Percentiles rank a stretch among this genome's conserved stretches.
These are phyloP conservation scores for Yamadazyma kanchanaburiensis DNA, from an alignment of 1,139 yeast genomes.

Conservation along the genomic window DNA sequence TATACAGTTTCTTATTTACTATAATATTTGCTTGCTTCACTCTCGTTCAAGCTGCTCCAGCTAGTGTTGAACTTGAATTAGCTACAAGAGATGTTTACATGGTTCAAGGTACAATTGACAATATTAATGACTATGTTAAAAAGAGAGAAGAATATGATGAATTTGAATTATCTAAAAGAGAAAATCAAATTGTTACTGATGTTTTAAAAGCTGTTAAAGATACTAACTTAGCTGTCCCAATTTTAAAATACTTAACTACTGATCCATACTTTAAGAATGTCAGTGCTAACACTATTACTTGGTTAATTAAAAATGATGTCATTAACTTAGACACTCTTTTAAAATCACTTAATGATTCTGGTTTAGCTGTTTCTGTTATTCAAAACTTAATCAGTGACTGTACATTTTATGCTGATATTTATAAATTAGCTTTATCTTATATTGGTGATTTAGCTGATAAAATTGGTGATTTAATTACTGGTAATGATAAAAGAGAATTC, in stretches of 20 bases:
- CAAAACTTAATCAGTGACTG: conserved; percentile 38
- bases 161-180: conserved; percentile 31
- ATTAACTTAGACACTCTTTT: conserved; percentile 37
- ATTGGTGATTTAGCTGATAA: conserved; percentile 29
- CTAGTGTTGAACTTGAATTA: conserved; percentile 18
- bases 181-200: conserved; percentile 40
- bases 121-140: conserved; percentile 24
- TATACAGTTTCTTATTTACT: conserved; percentile 23
- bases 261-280: conserved; percentile 31
- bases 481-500: conserved; percentile 21
- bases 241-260: conserved; percentile 30
- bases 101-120: conserved; percentile 26
- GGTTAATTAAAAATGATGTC: conserved; percentile 30
- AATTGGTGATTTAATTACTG: conserved; percentile 22
- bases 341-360: conserved; percentile 42
- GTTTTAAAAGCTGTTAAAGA: conserved; percentile 37
- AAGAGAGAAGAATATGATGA: conserved; percentile 22
- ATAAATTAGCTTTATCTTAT: conserved; percentile 30
- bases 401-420: conserved; percentile 39
- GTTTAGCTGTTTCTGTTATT: conserved; percentile 39
- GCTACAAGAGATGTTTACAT: conserved; percentile 30
- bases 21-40: conserved; percentile 31
- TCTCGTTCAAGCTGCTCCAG: conserved; percentile 35
- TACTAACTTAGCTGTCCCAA: conserved; percentile 38
- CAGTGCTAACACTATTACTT: conserved; percentile 27